Conservation (phyloP, 345 rosid species). For the Salix caprea region DNA sequence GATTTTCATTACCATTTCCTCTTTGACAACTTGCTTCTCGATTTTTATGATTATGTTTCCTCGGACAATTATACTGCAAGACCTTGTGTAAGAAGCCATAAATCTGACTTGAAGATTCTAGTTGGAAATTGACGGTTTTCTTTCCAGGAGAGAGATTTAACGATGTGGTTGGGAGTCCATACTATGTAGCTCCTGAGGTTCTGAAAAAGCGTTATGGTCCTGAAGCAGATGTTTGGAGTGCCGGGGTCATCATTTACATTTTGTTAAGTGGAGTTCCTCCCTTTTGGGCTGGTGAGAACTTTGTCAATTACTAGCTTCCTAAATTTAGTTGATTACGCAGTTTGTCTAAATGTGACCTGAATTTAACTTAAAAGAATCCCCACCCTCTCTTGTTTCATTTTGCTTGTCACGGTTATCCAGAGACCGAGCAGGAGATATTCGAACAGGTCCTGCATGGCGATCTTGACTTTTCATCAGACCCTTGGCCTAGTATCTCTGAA, state of each 20-base stretch:
- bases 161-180: conserved; percentile 34
- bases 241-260: conserved; percentile 30
- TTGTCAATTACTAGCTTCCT: neutral
- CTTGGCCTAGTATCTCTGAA: conserved; percentile 33
- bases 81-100: neutral
- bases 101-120: neutral
- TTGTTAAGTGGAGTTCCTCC: conserved; percentile 34
- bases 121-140: neutral
- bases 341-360: neutral
- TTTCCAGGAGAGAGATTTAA: conserved; percentile 23
- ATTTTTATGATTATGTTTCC: neutral
- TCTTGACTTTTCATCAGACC: conserved; percentile 28
- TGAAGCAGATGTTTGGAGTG: conserved; percentile 34
- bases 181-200: conserved; percentile 34
- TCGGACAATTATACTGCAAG: neutral
- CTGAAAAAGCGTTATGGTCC: conserved; percentile 25
- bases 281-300: conserved; percentile 30
- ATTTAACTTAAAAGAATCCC: neutral
- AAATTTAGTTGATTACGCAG: neutral
- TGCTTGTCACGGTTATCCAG: conserved; percentile 7
- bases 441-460: conserved; percentile 29
- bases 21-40: neutral
- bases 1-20: neutral
- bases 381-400: neutral
- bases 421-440: conserved; percentile 29